These are phyloP conservation scores for Zalerion maritima DNA, from an alignment of 495 filamentous ascomycete genomes.

Conservation along the genomic window DNA sequence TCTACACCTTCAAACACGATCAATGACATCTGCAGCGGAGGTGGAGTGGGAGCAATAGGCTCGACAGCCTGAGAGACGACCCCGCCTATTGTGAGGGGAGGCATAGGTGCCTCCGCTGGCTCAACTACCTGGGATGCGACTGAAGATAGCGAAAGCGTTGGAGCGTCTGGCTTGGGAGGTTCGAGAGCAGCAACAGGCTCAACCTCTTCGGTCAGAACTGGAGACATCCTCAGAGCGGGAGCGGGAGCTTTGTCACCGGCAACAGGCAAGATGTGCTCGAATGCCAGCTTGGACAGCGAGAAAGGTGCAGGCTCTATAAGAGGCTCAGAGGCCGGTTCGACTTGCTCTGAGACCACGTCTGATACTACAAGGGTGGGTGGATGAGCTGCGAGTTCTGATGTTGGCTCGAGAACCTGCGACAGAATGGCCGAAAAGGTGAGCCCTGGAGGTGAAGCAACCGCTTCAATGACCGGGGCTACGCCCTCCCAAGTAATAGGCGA, in stretches of 20 bases:
- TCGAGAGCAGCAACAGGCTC: too few species aligned
- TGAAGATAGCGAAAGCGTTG: constrained; percentile 3
- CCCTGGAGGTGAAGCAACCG: constrained; percentile 4
- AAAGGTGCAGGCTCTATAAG: constrained; percentile 14
- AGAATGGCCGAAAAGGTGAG: constrained; percentile 10
- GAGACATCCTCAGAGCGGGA: constrained; percentile 11
- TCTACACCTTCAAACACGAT: constrained; percentile 9
- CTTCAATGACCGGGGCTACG: constrained; percentile 14
- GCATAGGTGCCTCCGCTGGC: not conserved
- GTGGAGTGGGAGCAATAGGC: constrained; percentile 5
- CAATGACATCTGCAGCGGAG: constrained; percentile 4
- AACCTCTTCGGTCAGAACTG: constrained; percentile 7
- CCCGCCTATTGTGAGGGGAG: constrained; percentile 4
- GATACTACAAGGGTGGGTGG: constrained; percentile 12
- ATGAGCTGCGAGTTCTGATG: too few species aligned
- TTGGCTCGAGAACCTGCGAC: not conserved
- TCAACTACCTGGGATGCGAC: too few species aligned
- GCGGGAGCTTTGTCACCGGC: constrained; percentile 2
- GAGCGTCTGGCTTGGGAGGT: constrained; percentile 2
- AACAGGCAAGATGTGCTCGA: constrained; percentile 9
- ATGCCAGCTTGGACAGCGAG: constrained; percentile 11
- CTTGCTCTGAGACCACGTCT: constrained; percentile 7
- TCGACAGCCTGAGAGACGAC: constrained; percentile 8
- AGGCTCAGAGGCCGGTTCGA: constrained; percentile 16
- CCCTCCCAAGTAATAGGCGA: constrained; percentile 12